Conservation (phyloP, 371 early-diverging fungal genomes). For the Mucor circinelloides region DNA sequence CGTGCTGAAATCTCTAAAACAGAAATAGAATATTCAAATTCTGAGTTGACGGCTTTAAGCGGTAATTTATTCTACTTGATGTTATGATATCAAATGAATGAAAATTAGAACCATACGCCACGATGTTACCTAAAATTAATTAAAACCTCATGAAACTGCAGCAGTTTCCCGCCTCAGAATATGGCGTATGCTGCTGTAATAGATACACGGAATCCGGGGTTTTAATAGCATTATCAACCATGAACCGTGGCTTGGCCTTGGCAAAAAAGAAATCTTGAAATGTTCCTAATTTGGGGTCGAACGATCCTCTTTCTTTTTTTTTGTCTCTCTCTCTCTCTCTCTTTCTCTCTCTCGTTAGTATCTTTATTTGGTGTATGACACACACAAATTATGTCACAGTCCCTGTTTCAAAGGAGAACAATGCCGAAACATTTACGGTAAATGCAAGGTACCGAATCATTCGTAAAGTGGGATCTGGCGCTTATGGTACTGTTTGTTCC, state of each 20-base stretch:
- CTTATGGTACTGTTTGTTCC: constrained; percentile 14
- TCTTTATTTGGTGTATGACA: neutral
- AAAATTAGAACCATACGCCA: neutral
- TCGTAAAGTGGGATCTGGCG: constrained; percentile 10
- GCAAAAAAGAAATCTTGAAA: constrained; percentile 1
- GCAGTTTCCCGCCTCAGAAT: constrained; percentile 1
- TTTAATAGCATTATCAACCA: neutral
- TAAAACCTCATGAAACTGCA: neutral
- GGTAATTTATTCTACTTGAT: neutral
- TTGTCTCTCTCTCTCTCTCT: too few relatives aligned
- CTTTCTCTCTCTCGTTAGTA: neutral
- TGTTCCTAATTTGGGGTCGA: neutral
- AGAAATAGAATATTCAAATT: neutral
- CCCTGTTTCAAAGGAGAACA: constrained; percentile 6
- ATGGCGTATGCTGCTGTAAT: neutral
- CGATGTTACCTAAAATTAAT: neutral
- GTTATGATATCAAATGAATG: neutral
- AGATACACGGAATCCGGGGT: neutral
- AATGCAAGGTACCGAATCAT: constrained; percentile 5
- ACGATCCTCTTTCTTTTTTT: neutral
- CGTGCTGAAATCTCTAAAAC: neutral
- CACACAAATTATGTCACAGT: constrained; percentile 5
- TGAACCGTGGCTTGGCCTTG: constrained; percentile 6
- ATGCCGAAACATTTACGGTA: constrained; percentile 7
- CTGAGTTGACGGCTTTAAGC: neutral